A percentile compares a stretch with the other conserved stretches of the same genome.
Conservation (phyloP, 2,329 filamentous ascomycete species). For the Torrubiella hemipterigena region DNA sequence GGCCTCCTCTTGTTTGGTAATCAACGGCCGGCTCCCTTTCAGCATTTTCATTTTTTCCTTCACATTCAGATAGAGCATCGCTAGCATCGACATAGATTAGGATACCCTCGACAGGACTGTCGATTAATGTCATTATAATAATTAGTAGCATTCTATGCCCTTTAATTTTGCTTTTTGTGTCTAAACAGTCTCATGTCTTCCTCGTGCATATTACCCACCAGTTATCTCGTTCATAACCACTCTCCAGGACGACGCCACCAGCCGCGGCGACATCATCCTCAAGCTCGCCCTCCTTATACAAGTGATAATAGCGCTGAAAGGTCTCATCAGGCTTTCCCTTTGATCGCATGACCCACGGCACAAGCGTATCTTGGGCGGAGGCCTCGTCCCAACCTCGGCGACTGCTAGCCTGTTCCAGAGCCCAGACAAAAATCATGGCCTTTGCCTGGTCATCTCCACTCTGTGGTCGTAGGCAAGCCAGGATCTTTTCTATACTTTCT, state of each 20-base stretch:
- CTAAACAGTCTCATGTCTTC: not conserved
- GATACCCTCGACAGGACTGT: not conserved
- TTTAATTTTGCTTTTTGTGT: not conserved
- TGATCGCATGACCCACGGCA: conserved; percentile 72
- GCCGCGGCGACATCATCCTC: conserved; percentile 65
- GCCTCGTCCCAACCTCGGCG: conserved; percentile 80
- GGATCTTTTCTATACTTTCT: conserved; percentile 58
- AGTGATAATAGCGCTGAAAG: conserved; percentile 87
- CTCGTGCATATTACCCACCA: conserved; percentile 72
- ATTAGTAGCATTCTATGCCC: not conserved
- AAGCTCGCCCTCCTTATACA: conserved; percentile 79
- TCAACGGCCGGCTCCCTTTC: too few species aligned
- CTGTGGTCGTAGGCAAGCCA: conserved; percentile 46
- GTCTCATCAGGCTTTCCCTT: conserved; percentile 35
- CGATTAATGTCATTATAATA: too few species aligned
- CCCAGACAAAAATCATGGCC: conserved; percentile 86
- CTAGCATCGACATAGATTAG: too few species aligned
- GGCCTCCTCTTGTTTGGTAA: too few species aligned
- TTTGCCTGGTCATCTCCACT: conserved; percentile 34
- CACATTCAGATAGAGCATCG: too few species aligned
- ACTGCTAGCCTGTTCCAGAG: conserved; percentile 79
- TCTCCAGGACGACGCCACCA: conserved; percentile 63
- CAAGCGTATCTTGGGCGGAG: conserved; percentile 80
- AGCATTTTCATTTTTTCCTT: too few species aligned
- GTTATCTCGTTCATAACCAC: conserved; percentile 93